Evolutionary conservation across 2,329 filamentous ascomycete genomes (phyloP), one percentile per base, ranked within the genome.

Genomic region (Neofusicoccum parvum): DNA sequence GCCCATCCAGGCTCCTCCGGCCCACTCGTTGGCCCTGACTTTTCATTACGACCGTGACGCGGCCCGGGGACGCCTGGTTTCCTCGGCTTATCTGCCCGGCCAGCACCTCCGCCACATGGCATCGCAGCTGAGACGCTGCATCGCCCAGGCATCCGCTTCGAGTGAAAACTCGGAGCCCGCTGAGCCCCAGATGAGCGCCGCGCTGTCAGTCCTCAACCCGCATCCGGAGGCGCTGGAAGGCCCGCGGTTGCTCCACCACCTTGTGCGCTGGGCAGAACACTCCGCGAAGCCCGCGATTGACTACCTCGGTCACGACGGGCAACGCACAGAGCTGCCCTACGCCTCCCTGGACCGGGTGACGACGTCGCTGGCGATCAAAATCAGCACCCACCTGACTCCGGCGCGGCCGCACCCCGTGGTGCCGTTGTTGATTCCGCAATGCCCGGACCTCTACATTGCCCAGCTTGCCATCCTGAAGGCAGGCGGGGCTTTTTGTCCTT

Each of bases 401-500:
- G 68, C 67, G 27, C 69, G 67, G 74, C 65, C 72, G 67, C 69
- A 77, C 72, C 72, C 73, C 20, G 80, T 96, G 41, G 83, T 97
- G 43, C 93, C 94, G 0, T 80, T 97, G 2, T 83, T 96, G 20
- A 78, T 96, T 15, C 89, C 90, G 2, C 94, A 97, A 78, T 90
- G 87, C 14, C 87, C 89, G 10, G 84, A 89, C 53, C 83, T 97
- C 27, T 97, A 97, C 76, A 83, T 95, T 65, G 84, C 91, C 1
- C 85, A 92, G 68, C 77, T 97, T 50, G 92, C 90, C 3, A 86
- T 94, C 62, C 81, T 97, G 53, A 93, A 94, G 75, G 88, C 88
- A 12, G 94, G 94, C 6, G 91, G 86, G 41, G 92, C 92, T 0
- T 97, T 97, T 71, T 97, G 93, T 69, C 93, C 94, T 0, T 80